A percentile compares a stretch with the other conserved stretches of the same genome.
These are phyloP conservation scores for Tilletia horrida DNA, from an alignment of 1,284 basidiomycete genomes.

Conservation along the genomic window DNA sequence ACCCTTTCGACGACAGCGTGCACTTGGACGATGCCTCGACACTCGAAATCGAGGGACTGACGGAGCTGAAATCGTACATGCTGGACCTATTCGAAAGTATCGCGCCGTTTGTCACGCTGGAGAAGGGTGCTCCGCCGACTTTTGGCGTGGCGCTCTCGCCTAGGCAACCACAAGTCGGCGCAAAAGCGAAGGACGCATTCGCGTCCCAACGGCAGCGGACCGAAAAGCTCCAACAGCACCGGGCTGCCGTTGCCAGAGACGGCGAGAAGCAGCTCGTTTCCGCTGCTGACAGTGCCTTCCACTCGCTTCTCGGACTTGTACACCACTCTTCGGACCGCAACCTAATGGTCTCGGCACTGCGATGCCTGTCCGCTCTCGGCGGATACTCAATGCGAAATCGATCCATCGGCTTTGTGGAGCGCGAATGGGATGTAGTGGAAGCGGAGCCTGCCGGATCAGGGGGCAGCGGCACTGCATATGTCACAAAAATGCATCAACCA, in stretches of 20 bases:
- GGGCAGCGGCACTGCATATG: neutral
- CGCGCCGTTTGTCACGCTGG: neutral
- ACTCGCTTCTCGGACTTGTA: constrained; percentile 31
- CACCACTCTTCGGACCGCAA: constrained; percentile 44
- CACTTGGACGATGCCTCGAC: neutral
- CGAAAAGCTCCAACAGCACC: neutral
- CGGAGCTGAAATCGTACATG: constrained; percentile 44
- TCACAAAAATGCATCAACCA: constrained; percentile 26
- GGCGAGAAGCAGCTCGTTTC: neutral
- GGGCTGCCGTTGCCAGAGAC: neutral
- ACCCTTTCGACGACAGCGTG: neutral
- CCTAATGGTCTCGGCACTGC: constrained; percentile 40
- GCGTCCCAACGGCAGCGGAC: neutral
- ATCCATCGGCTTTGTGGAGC: constrained; percentile 3
- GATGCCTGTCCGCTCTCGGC: constrained; percentile 37
- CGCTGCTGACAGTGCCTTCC: constrained; percentile 39
- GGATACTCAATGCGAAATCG: constrained; percentile 14
- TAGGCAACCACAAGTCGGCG: neutral
- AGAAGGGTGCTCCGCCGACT: constrained; percentile 9
- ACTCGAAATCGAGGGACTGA: constrained; percentile 39
- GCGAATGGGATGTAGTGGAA: constrained; percentile 14
- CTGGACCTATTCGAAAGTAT: constrained; percentile 45
- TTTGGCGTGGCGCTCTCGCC: constrained; percentile 6
- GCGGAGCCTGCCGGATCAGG: neutral
- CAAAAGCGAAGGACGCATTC: neutral